A percentile compares a stretch with the other conserved stretches of the same genome.
Evolutionary conservation across 1,284 basidiomycete genomes (phyloP).

Genomic region (Irpex sp.): DNA sequence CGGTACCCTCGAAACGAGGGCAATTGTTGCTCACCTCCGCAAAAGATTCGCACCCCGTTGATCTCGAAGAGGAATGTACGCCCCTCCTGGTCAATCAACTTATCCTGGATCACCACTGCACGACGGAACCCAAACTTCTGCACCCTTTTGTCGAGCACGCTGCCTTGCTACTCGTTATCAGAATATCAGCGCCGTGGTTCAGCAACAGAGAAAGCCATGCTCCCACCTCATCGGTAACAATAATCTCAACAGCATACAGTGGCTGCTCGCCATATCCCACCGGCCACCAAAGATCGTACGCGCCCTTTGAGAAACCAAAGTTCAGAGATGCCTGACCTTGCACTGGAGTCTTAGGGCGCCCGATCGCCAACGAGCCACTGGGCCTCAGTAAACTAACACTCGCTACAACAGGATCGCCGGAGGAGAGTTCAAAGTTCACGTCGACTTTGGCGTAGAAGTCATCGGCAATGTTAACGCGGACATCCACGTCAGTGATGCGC

Average conservation of each 20-base stretch:
- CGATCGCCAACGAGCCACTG: constrained; percentile 39
- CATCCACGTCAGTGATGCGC: constrained; percentile 62
- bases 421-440: constrained; percentile 41
- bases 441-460: constrained; percentile 46
- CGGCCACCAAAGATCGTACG: constrained; percentile 79
- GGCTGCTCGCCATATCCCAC: constrained; percentile 80
- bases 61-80: constrained; percentile 85
- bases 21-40: constrained; percentile 53
- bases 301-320: constrained; percentile 51
- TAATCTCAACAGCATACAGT: constrained; percentile 61
- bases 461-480: constrained; percentile 52
- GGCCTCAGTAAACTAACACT: constrained; percentile 47
- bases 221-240: constrained; percentile 37
- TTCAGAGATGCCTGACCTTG: constrained; percentile 32
- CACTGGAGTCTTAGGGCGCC: constrained; percentile 17
- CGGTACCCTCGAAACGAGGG: neutral
- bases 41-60: constrained; percentile 85
- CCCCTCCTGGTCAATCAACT: constrained; percentile 68
- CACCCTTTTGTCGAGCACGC: constrained; percentile 44
- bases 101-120: constrained; percentile 70
- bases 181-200: neutral
- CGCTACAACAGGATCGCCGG: constrained; percentile 31
- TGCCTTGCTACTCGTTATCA: constrained; percentile 37
- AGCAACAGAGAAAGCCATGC: constrained; percentile 30
- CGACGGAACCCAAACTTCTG: constrained; percentile 76